These are phyloP conservation scores for Phaeosphaeria sp. DNA, from an alignment of 2,329 filamentous ascomycete genomes.

Conservation along the genomic window DNA sequence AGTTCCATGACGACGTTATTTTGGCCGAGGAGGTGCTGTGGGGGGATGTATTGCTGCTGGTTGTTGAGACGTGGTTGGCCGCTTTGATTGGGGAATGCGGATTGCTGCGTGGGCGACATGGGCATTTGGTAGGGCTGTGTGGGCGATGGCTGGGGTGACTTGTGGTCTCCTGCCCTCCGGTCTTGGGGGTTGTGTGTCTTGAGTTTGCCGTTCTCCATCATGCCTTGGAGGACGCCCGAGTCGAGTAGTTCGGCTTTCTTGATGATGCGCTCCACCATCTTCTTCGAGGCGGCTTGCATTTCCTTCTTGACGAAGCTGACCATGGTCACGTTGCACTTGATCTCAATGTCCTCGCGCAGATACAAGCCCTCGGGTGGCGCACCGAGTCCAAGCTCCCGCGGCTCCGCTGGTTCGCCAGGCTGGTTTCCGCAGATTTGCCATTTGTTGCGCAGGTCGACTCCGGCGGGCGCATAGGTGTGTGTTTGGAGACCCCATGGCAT, in stretches of 20 bases:
- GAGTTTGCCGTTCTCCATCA: conserved; percentile 70
- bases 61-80: conserved; percentile 12
- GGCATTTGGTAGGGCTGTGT: conserved; percentile 36
- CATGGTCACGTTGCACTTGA: conserved; percentile 71
- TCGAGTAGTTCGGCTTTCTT: conserved; percentile 75
- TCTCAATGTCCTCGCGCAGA: conserved; percentile 73
- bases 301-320: conserved; percentile 71
- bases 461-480: conserved; percentile 73
- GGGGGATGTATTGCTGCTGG: conserved; percentile 21
- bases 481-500: conserved; percentile 75
- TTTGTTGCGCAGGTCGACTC: conserved; percentile 70
- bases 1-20: conserved; percentile 51
- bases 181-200: conserved; percentile 63
- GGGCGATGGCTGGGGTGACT: conserved; percentile 29
- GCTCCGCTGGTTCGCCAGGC: conserved; percentile 68
- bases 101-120: conserved; percentile 32
- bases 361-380: conserved; percentile 71
- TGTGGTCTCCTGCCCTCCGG: conserved; percentile 20
- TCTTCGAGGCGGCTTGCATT: conserved; percentile 69
- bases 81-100: conserved; percentile 20
- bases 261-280: conserved; percentile 72
- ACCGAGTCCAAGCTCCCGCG: conserved; percentile 68
- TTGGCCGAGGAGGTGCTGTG: conserved; percentile 28
- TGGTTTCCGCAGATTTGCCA: conserved; percentile 74
- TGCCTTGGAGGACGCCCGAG: conserved; percentile 68